Evolutionary conservation across 306 rosid genomes (phyloP), one percentile per base, ranked within the genome.

Genomic region (Adenanthera pavonina): DNA sequence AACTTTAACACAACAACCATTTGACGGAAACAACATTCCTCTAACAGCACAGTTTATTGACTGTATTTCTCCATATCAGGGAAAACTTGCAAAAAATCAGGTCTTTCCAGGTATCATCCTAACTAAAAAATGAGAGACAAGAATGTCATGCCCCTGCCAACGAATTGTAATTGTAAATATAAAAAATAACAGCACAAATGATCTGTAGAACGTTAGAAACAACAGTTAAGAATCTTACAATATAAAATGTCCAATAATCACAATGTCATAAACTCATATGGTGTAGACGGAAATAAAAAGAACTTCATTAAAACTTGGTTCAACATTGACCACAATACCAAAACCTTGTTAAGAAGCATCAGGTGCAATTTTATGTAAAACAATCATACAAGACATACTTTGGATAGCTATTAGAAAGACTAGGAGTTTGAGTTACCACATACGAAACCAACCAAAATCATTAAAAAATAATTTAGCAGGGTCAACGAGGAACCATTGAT

Each of bases 311-410:
- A 60, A 48, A 47, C 73, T 44, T 12, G 20, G 44, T 12, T n/a
- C 19, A 59, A 72, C 41, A 44, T 54, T 52, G 49, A 53, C 30
- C 78, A 69, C 69, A 76, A 74, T 76, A 43, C 65, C n/a, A 44
- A 41, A 83, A 80, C 62, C 59, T 67, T 40, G 33, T 36, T n/a
- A 78, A 74, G 60, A 80, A 70, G 60, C 43, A 76, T 19, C 30
- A 66, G 68, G 69, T 62, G 36, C 30, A 59, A 54, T 56, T 33
- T 25, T 36, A 41, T 3, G 44, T 53, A 7, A 56, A 53, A 67
- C 34, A 48, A 69, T 15, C 44, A 19, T 36, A 12, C 16, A 71
- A 69, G 73, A 74, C 48, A 75, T n/a, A 74, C 35, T 48, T 51
- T 51, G 46, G 72, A 60, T 51, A 79, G 52, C 69, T 35, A 12